Evolutionary conservation across 768 basidiomycete species (phyloP).

Genomic region (Solioccasus polychromus): DNA sequence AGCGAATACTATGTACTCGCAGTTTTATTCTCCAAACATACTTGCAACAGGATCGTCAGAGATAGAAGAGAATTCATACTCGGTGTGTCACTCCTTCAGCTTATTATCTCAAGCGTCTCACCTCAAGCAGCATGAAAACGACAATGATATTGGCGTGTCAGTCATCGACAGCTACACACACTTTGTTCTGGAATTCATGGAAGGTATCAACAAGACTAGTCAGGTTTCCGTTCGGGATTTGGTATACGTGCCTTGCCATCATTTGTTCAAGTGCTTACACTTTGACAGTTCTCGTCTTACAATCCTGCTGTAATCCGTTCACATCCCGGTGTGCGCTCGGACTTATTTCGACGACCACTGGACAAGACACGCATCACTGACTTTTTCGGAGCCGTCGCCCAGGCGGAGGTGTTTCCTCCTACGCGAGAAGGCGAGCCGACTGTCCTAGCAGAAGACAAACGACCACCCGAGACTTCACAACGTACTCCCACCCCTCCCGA

Average conservation of each 20-base stretch:
- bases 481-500: neutral
- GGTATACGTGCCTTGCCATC: conserved; percentile 43
- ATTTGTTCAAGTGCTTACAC: conserved; percentile 6
- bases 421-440: conserved; percentile 1
- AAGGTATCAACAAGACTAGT: conserved; percentile 89
- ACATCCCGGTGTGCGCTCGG: conserved; percentile 84
- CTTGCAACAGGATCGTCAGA: conserved; percentile 86
- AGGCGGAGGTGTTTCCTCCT: conserved; percentile 61
- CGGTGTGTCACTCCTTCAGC: conserved; percentile 48
- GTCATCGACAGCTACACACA: conserved; percentile 97
- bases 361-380: conserved; percentile 67
- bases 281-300: conserved; percentile 74
- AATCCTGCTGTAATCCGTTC: conserved; percentile 75
- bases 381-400: conserved; percentile 86
- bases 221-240: conserved; percentile 77
- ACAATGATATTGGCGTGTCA: conserved; percentile 90
- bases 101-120: conserved; percentile 1
- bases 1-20: conserved; percentile 92
- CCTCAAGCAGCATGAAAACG: conserved; percentile 74
- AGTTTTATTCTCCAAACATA: conserved; percentile 91
- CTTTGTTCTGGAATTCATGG: conserved; percentile 86
- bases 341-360: conserved; percentile 72
- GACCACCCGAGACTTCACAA: neutral
- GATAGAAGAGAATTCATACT: conserved; percentile 89
- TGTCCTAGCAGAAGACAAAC: neutral